Evolutionary conservation across 129 eudicot species (phyloP).

Genomic region (Tagetes erecta): DNA sequence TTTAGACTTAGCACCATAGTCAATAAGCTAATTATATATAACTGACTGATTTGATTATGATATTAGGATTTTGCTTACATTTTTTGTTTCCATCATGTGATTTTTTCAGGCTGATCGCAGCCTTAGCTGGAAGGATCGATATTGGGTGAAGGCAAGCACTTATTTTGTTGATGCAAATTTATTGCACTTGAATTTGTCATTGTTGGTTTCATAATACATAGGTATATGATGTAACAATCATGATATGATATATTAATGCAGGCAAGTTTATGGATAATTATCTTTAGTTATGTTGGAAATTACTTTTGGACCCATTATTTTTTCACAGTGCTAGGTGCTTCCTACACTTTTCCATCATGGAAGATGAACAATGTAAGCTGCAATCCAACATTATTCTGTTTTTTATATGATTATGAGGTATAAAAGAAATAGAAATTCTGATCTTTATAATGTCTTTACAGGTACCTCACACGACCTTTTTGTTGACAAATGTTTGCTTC

Average conservation of each 20-base stretch:
- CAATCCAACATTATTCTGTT: not conserved
- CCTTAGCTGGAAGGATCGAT: slow-evolving; percentile 74
- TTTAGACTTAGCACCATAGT: not conserved
- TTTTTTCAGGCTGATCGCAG: slow-evolving; percentile 68
- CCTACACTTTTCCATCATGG: slow-evolving; percentile 98
- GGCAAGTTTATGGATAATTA: slow-evolving; percentile 87
- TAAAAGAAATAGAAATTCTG: not conserved
- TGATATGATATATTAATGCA: slow-evolving; percentile 34
- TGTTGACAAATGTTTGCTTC: slow-evolving; percentile 82
- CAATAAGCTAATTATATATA: not conserved
- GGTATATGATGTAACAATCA: not conserved
- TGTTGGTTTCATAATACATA: not conserved
- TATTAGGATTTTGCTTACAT: not conserved
- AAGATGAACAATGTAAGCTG: slow-evolving; percentile 83
- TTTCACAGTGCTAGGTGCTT: slow-evolving; percentile 92
- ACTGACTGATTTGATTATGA: not conserved
- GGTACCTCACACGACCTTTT: slow-evolving; percentile 97
- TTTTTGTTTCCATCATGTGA: slow-evolving; percentile 6
- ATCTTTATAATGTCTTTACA: slow-evolving; percentile 29
- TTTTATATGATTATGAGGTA: not conserved
- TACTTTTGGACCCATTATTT: slow-evolving; percentile 99
- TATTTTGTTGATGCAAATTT: slow-evolving; percentile 7
- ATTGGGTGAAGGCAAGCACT: slow-evolving; percentile 85
- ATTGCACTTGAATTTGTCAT: not conserved
- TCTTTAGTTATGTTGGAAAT: slow-evolving; percentile 91